Percentiles rank a stretch among this genome's conserved stretches.
These are phyloP conservation scores for Vitis rotundifolia DNA, from an alignment of 164 flowering plant genomes.

Conservation along the genomic window DNA sequence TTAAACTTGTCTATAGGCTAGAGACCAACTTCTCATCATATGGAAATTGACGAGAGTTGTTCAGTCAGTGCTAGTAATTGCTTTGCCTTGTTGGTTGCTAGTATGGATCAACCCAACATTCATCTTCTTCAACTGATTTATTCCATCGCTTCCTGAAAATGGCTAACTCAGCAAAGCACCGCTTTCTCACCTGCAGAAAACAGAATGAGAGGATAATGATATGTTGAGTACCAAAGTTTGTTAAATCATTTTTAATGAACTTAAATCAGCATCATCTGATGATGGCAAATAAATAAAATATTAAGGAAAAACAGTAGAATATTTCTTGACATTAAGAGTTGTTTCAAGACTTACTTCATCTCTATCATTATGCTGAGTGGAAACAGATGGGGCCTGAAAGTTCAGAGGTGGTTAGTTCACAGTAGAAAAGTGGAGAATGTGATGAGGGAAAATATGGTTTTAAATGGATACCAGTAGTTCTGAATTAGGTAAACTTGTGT, in stretches of 20 bases:
- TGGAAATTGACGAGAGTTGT: too few species aligned
- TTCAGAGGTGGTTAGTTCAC: neutral
- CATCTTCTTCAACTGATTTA: constrained; percentile 21
- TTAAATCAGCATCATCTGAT: neutral
- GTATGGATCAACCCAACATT: constrained; percentile 24
- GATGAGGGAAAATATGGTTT: neutral
- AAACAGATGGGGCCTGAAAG: constrained; percentile 12
- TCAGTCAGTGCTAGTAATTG: neutral
- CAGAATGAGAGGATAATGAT: neutral
- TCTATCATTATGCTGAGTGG: constrained; percentile 10
- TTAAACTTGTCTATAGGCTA: too few species aligned
- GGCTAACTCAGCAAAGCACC: constrained; percentile 18
- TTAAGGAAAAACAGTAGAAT: too few species aligned
- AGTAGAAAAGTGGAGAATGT: neutral
- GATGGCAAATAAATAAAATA: neutral
- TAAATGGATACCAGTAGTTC: neutral
- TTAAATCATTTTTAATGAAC: neutral
- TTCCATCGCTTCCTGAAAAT: constrained; percentile 28
- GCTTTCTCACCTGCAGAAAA: constrained; percentile 23
- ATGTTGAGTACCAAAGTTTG: too few species aligned
- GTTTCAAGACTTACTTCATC: constrained; percentile 14
- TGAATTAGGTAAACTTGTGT: neutral
- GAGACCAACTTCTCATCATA: too few species aligned
- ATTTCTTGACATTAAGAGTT: neutral
- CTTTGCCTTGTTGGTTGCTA: constrained; percentile 8